These are phyloP conservation scores for Ceratocystis harringtonii DNA, from an alignment of 2,329 filamentous ascomycete genomes.

Conservation along the genomic window DNA sequence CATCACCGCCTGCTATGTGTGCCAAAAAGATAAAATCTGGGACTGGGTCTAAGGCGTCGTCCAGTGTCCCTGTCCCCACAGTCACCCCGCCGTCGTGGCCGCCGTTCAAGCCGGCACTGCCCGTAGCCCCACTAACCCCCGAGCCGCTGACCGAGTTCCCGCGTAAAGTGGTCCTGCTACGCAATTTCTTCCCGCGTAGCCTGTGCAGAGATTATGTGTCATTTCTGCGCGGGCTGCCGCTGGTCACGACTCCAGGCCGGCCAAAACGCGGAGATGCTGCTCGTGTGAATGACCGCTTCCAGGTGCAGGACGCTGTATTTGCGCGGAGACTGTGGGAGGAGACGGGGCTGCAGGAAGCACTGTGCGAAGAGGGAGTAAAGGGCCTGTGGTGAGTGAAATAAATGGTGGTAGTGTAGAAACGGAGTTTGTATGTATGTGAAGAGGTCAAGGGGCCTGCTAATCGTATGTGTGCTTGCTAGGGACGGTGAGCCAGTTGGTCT, in stretches of 20 bases:
- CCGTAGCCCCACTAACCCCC: constrained; percentile 47
- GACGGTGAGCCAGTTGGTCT: constrained; percentile 71
- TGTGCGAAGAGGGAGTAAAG: constrained; percentile 29
- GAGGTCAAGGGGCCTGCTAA: no score
- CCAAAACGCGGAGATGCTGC: constrained; percentile 70
- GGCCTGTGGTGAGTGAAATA: constrained; percentile 30
- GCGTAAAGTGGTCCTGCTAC: constrained; percentile 57
- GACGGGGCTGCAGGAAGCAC: constrained; percentile 55
- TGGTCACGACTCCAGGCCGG: constrained; percentile 62
- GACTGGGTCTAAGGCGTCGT: no score
- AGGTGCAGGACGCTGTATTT: constrained; percentile 62
- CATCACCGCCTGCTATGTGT: neutral
- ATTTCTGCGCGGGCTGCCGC: constrained; percentile 53
- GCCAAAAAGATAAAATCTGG: constrained; percentile 19
- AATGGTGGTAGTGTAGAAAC: neutral
- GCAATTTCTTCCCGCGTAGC: constrained; percentile 57
- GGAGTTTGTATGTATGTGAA: neutral
- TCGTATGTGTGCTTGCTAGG: constrained; percentile 34
- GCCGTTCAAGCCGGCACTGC: constrained; percentile 50
- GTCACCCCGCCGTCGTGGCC: constrained; percentile 47
- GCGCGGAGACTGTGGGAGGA: constrained; percentile 60
- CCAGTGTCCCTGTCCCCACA: constrained; percentile 11
- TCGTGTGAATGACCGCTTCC: constrained; percentile 78
- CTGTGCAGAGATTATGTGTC: constrained; percentile 63
- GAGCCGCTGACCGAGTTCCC: constrained; percentile 34